phyloP scores from a whole-genome alignment of 2,329 filamentous ascomycete genomes.

The Emergomyces pasteurianus region DNA sequence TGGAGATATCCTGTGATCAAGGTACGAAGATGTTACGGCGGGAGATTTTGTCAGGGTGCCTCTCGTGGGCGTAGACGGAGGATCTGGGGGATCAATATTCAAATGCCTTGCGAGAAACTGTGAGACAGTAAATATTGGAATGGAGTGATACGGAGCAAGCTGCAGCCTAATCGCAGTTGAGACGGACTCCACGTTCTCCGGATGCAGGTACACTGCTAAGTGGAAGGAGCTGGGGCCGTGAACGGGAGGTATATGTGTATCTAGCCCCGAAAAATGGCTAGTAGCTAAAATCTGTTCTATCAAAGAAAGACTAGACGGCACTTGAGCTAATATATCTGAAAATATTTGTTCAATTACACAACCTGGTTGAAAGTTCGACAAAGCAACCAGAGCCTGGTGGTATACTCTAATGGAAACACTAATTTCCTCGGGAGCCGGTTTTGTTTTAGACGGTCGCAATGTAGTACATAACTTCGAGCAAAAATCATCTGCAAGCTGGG shows the following conservation, averaged over 20 bases:
- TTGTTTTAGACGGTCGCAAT: neutral
- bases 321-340: neutral
- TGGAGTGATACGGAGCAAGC: neutral
- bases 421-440: neutral
- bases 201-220: neutral
- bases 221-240: neutral
- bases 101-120: neutral
- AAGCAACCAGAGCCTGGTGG: neutral
- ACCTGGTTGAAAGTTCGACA: neutral
- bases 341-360: neutral
- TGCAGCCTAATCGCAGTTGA: neutral
- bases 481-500: constrained; percentile 11
- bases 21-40: neutral
- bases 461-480: neutral
- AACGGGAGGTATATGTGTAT: neutral
- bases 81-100: neutral
- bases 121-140: neutral
- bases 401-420: neutral
- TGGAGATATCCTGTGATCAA: neutral
- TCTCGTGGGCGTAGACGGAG: neutral
- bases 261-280: neutral
- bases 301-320: neutral
- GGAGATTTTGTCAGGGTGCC: neutral
- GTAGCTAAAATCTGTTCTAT: neutral
- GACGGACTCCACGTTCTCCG: neutral